Percentiles rank a stretch among this genome's conserved stretches.
phyloP scores from a whole-genome alignment of 768 basidiomycete species.

The Cyclocybe aegerita region DNA sequence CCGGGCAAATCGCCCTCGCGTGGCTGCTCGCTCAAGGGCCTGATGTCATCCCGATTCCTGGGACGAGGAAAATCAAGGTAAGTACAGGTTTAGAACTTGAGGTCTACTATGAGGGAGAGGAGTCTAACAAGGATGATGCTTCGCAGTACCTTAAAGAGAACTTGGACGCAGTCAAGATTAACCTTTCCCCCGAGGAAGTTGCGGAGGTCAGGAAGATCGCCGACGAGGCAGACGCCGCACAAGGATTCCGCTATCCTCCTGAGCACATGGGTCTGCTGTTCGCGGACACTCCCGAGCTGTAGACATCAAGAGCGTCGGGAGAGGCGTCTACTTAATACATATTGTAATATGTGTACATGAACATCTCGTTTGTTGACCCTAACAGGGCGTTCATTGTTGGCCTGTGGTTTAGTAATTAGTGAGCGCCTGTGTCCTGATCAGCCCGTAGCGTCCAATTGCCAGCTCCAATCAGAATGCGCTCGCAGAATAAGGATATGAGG shows the following conservation, averaged over 20 bases:
- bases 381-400: too few relatives aligned
- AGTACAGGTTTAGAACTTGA: not conserved
- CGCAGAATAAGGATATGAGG: too few relatives aligned
- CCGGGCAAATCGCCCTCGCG: slow-evolving; percentile 45
- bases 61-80: slow-evolving; percentile 39
- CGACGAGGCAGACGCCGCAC: slow-evolving; percentile 23
- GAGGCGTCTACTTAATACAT: not conserved
- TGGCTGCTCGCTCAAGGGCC: slow-evolving; percentile 46
- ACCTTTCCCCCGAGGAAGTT: slow-evolving; percentile 31
- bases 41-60: slow-evolving; percentile 46
- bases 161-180: slow-evolving; percentile 27
- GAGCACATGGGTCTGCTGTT: slow-evolving; percentile 19
- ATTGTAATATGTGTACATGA: too few relatives aligned
- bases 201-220: slow-evolving; percentile 31
- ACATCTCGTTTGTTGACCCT: not conserved
- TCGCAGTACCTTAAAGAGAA: slow-evolving; percentile 43
- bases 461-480: too few relatives aligned
- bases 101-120: not conserved
- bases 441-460: too few relatives aligned
- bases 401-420: too few relatives aligned
- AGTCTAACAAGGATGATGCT: not conserved
- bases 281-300: slow-evolving; percentile 27
- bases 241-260: slow-evolving; percentile 30
- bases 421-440: too few relatives aligned
- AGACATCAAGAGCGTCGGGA: not conserved